Base-by-base conservation (phyloP, 1,284 basidiomycete species). In the Cryptococcus floricola region DNA sequence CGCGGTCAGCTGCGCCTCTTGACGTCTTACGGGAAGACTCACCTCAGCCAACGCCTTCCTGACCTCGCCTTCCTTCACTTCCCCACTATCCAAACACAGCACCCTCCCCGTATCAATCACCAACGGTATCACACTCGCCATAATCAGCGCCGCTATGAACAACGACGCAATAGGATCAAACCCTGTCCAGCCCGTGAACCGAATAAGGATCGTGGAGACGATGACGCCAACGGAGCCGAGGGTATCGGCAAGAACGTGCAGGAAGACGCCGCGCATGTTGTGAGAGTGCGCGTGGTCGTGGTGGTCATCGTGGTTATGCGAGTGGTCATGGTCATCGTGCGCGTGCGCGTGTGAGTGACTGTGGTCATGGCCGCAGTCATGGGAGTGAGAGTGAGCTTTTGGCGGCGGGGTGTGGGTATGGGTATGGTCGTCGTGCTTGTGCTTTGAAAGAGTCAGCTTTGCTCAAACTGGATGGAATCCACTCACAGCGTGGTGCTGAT, bases 261-360 rank as follows among this genome's bases (percentile, higher is more conserved):
- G 78, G 74, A 98, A 98, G 13, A 98, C 93, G n/a, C 96, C 96
- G 48, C 93, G 88, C 96, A 99, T 99, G 74, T 98, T 98, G 77
- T 98, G 92, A 74, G 89, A 92, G 69, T 95, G 91, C 0, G 88
- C 87, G 75, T 74, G 70, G 41, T 60, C 59, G 48, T 70, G 68
- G 5, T 53, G 56, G 42, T 70, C 66, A 8, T 56, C 59, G 54
- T 68, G 66, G 34, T 63, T 60, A 43, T 72, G 60, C 14, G 87
- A 87, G 68, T 89, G 85, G 23, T 31, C 54, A 46, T 72, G 74
- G 68, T 89, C 85, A 23, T 31, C 54, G 42, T 72, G 74, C 9
- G 65, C 70, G 58, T 77, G 76, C 25, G 62, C 64, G 50, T 78
- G 70, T 16, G 61, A 66, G 23, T 23, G 23, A 23, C 23, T 23